A percentile compares a stretch with the other conserved stretches of the same genome.
Conservation (phyloP, 2,329 filamentous ascomycete genomes). For the Fusarium penzigii region DNA sequence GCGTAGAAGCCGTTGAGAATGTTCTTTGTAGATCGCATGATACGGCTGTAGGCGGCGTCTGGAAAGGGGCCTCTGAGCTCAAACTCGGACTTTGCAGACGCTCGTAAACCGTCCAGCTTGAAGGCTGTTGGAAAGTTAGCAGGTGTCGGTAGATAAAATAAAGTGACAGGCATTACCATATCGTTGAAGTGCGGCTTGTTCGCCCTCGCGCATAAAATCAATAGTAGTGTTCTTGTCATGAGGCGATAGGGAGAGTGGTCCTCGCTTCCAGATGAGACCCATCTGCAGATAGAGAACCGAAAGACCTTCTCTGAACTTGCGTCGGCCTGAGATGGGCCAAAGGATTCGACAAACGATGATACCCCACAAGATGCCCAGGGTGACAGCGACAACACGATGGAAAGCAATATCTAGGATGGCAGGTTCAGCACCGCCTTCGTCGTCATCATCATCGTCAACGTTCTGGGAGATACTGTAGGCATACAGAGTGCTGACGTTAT, state of each 20-base stretch:
- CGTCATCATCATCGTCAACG: slow-evolving; percentile 80
- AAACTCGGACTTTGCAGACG: slow-evolving; percentile 79
- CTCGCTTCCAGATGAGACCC: slow-evolving; percentile 94
- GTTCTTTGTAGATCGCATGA: slow-evolving; percentile 77
- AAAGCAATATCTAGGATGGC: slow-evolving; percentile 85
- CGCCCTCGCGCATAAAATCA: slow-evolving; percentile 82
- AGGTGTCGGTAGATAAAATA: background rate
- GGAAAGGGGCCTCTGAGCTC: slow-evolving; percentile 88
- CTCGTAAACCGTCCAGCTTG: slow-evolving; percentile 72
- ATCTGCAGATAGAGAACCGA: slow-evolving; percentile 92
- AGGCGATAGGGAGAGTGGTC: slow-evolving; percentile 75
- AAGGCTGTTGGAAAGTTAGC: slow-evolving; percentile 46
- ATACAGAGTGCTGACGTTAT: slow-evolving; percentile 93
- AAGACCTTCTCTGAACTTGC: slow-evolving; percentile 85
- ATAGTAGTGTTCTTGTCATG: slow-evolving; percentile 57
- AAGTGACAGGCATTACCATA: slow-evolving; percentile 49
- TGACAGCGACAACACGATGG: slow-evolving; percentile 84
- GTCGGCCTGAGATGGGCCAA: slow-evolving; percentile 89
- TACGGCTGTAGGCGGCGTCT: slow-evolving; percentile 67
- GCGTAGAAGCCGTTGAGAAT: slow-evolving; percentile 94
- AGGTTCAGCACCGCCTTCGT: slow-evolving; percentile 82
- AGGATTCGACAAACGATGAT: slow-evolving; percentile 85
- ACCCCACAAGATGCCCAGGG: slow-evolving; percentile 87
- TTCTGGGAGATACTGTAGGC: slow-evolving; percentile 84
- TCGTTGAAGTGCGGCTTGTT: slow-evolving; percentile 83